These are phyloP conservation scores for Carex pumila DNA, from an alignment of 176 grass and related monocot genomes.

Conservation along the genomic window DNA sequence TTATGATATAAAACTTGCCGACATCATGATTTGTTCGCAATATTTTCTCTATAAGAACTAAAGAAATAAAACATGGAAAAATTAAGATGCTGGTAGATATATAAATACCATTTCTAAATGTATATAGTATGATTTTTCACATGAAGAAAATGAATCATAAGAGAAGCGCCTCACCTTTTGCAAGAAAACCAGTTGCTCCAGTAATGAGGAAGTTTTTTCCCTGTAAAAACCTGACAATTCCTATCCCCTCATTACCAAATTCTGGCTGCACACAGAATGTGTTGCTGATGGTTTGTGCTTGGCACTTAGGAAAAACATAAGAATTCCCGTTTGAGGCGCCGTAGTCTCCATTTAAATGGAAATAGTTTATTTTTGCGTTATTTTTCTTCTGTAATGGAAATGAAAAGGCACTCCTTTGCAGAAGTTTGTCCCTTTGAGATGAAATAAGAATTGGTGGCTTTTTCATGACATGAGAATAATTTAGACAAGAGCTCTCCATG, in stretches of 20 bases:
- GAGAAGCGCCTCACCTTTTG: constrained; percentile 42
- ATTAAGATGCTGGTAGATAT: not conserved
- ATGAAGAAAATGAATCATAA: not conserved
- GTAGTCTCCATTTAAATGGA: constrained; percentile 11
- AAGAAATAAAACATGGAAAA: not conserved
- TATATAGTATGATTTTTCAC: not conserved
- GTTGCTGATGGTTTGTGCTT: not conserved
- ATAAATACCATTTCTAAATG: not conserved
- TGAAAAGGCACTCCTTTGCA: constrained; percentile 3
- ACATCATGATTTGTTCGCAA: constrained; percentile 66
- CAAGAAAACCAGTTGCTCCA: constrained; percentile 84
- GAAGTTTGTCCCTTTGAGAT: not conserved
- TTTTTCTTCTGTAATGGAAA: not conserved
- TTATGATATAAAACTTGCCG: constrained; percentile 78
- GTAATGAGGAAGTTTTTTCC: constrained; percentile 85
- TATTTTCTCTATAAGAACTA: constrained; percentile 93
- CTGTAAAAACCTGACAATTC: constrained; percentile 51
- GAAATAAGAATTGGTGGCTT: constrained; percentile 8
- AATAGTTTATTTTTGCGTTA: constrained; percentile 4
- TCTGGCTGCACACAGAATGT: not conserved
- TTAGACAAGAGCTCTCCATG: constrained; percentile 76
- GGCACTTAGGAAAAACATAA: not conserved
- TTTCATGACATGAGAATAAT: constrained; percentile 38
- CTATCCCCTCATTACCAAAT: constrained; percentile 35
- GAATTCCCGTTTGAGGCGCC: not conserved